These are phyloP conservation scores for Phytophthora constricta DNA, from an alignment of 352 stramenopile genomes.

Conservation along the genomic window DNA sequence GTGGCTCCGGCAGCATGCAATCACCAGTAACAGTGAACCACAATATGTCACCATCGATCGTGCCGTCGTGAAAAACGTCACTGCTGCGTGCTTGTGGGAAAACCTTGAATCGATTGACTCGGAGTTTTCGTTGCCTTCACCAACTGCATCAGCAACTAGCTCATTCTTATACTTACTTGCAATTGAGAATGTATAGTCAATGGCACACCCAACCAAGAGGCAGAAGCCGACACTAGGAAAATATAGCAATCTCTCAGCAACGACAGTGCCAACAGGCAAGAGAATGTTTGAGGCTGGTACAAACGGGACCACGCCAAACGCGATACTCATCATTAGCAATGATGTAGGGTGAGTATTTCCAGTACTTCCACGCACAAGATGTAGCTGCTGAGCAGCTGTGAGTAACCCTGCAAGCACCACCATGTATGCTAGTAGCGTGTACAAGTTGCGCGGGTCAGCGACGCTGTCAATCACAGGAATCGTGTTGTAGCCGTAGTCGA, in stretches of 20 bases:
- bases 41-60: slow-evolving; percentile 20
- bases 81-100: not conserved
- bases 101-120: too few relatives aligned
- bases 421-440: slow-evolving; percentile 68
- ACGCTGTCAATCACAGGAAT: slow-evolving; percentile 71
- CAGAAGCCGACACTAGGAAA: slow-evolving; percentile 90
- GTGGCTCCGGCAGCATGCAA: slow-evolving; percentile 48
- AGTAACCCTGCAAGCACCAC: slow-evolving; percentile 41
- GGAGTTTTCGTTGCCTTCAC: not conserved
- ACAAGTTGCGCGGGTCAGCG: slow-evolving; percentile 63
- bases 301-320: slow-evolving; percentile 87
- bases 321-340: slow-evolving; percentile 61
- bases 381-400: slow-evolving; percentile 1
- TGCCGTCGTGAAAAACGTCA: slow-evolving; percentile 8
- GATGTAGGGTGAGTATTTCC: slow-evolving; percentile 27
- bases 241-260: slow-evolving; percentile 93
- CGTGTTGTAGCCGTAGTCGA: slow-evolving; percentile 92
- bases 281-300: slow-evolving; percentile 91
- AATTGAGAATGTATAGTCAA: slow-evolving; percentile 38
- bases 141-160: not conserved
- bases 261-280: slow-evolving; percentile 90
- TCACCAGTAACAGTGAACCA: slow-evolving; percentile 34
- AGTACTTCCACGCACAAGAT: slow-evolving; percentile 15
- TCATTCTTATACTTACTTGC: slow-evolving; percentile 20
- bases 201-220: slow-evolving; percentile 54